Evolutionary conservation across 2,329 filamentous ascomycete genomes (phyloP).

Genomic region (Trichoderma afroharzianum): DNA sequence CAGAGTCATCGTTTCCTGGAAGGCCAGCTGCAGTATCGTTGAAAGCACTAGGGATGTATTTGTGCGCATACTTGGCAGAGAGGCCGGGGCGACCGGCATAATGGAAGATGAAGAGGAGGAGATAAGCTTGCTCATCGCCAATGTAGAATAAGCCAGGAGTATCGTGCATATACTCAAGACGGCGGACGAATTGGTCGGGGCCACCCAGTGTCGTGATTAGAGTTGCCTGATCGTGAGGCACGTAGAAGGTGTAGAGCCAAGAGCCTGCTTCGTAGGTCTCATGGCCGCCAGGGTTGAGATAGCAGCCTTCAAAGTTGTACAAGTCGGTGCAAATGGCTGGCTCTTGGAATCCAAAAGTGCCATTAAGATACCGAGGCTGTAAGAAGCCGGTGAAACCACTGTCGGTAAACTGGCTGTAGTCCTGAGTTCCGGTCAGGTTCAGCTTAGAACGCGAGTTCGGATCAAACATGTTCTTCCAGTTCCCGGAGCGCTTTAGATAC

Average conservation of each 20-base stretch:
- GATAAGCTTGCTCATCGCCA: constrained; percentile 57
- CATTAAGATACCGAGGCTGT: constrained; percentile 63
- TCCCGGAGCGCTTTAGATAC: constrained; percentile 58
- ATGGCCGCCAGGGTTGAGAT: constrained; percentile 26
- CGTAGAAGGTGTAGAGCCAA: constrained; percentile 68
- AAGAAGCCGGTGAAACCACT: constrained; percentile 55
- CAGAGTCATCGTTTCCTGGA: constrained; percentile 52
- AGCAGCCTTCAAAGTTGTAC: constrained; percentile 44
- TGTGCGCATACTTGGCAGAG: constrained; percentile 52
- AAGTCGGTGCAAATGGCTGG: constrained; percentile 40
- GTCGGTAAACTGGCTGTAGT: constrained; percentile 46
- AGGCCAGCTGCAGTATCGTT: constrained; percentile 60
- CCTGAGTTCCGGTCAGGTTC: constrained; percentile 40
- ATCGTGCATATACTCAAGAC: constrained; percentile 63
- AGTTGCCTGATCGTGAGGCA: constrained; percentile 44
- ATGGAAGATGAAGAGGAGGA: constrained; percentile 56
- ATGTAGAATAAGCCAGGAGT: constrained; percentile 62
- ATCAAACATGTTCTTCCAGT: constrained; percentile 68
- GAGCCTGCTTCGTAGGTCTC: constrained; percentile 65
- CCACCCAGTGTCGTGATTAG: constrained; percentile 58
- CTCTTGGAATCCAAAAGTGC: constrained; percentile 65
- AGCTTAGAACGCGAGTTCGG: constrained; percentile 26
- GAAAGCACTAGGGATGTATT: constrained; percentile 66
- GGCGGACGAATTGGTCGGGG: constrained; percentile 49
- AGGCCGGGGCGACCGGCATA: constrained; percentile 62